Evolutionary conservation across 768 basidiomycete species (phyloP).

Genomic region (Trametes meyenii): DNA sequence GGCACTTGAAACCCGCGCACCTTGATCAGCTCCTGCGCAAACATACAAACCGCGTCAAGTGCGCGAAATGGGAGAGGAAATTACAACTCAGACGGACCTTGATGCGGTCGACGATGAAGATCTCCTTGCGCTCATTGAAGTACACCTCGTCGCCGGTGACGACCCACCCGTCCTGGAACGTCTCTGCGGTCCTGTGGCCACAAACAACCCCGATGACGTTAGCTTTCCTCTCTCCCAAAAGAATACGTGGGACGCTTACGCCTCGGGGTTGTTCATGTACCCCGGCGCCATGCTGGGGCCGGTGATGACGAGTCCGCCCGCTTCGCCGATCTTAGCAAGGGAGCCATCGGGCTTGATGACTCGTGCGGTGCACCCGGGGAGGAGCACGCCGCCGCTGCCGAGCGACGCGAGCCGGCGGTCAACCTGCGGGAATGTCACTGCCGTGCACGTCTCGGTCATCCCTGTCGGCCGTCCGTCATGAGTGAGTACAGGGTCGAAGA

Average conservation of each 20-base stretch:
- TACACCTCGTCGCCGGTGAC: slow-evolving; percentile 72
- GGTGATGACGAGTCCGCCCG: slow-evolving; percentile 51
- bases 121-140: slow-evolving; percentile 60
- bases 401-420: slow-evolving; percentile 25
- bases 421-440: slow-evolving; percentile 38
- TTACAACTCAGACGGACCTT: slow-evolving; percentile 48
- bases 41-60: neutral
- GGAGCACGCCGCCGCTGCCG: slow-evolving; percentile 43
- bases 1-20: slow-evolving; percentile 51
- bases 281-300: slow-evolving; percentile 46
- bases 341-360: slow-evolving; percentile 52
- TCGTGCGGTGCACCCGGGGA: slow-evolving; percentile 48
- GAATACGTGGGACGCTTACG: slow-evolving; percentile 17
- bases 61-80: neutral
- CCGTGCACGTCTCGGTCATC: slow-evolving; percentile 45
- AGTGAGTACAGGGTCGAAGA: neutral
- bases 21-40: slow-evolving; percentile 69
- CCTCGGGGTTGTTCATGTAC: slow-evolving; percentile 29
- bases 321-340: slow-evolving; percentile 44
- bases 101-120: slow-evolving; percentile 73
- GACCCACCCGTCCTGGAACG: slow-evolving; percentile 67
- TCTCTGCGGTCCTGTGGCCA: slow-evolving; percentile 57
- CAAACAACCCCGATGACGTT: slow-evolving; percentile 9
- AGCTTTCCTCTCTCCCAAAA: neutral
- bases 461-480: slow-evolving; percentile 25